phyloP scores from a whole-genome alignment of 768 basidiomycete species.

The Cystofilobasidium macerans region DNA sequence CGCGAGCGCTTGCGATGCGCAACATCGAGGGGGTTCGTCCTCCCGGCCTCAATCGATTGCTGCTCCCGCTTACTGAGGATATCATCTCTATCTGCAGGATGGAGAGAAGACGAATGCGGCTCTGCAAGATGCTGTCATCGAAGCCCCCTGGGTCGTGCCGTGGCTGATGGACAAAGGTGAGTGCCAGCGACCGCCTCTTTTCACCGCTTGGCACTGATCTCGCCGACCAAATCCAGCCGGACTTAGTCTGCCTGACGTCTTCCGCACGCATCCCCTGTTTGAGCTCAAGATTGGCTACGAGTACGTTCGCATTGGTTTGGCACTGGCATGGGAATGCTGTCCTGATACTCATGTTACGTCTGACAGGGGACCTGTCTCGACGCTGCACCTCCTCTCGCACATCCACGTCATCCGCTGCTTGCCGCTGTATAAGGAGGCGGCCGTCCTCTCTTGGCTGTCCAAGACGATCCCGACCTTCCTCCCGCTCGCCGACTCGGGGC shows the following conservation, averaged over 20 bases:
- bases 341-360: no score
- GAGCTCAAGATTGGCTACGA: constrained; percentile 56
- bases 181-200: neutral
- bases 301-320: constrained; percentile 44
- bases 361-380: constrained; percentile 20
- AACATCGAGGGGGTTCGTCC: constrained; percentile 43
- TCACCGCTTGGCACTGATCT: neutral
- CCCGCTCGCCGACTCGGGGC: constrained; percentile 29
- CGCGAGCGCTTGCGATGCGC: constrained; percentile 57
- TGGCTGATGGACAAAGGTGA: constrained; percentile 65
- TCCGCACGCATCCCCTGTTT: constrained; percentile 55
- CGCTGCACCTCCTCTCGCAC: constrained; percentile 68
- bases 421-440: constrained; percentile 69
- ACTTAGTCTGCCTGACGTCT: constrained; percentile 48
- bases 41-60: constrained; percentile 38
- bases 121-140: constrained; percentile 58
- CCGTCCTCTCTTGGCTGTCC: constrained; percentile 56
- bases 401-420: constrained; percentile 72
- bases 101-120: constrained; percentile 55
- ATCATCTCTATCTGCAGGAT: constrained; percentile 34
- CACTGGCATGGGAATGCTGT: no score
- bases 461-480: constrained; percentile 47
- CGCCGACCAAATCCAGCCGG: constrained; percentile 42
- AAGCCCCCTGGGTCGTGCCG: constrained; percentile 70
- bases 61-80: neutral